Conservation (phyloP, 306 rosid genomes). For the Vicia faba region DNA sequence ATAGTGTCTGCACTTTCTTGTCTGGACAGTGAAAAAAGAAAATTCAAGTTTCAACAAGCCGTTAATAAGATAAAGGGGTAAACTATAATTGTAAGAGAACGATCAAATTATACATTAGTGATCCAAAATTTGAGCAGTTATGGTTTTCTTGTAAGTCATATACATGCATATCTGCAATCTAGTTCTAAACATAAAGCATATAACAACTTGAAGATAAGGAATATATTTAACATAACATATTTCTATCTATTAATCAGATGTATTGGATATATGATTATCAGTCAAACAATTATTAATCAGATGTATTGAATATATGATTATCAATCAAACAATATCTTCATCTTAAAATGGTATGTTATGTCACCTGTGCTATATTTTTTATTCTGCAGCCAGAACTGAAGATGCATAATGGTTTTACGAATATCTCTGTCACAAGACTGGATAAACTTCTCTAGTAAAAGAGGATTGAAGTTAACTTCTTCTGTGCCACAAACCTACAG, state of each 20-base stretch:
- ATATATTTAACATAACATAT: background rate
- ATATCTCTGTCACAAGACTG: slow-evolving; percentile 67
- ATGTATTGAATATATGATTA: background rate
- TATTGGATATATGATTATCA: background rate
- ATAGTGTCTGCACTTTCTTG: slow-evolving; percentile 39
- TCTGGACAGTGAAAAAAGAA: slow-evolving; percentile 8
- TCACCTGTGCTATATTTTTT: slow-evolving; percentile 55
- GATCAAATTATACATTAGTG: slow-evolving; percentile 11
- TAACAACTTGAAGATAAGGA: slow-evolving; percentile 19
- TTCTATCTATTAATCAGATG: background rate
- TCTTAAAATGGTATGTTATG: slow-evolving; percentile 11
- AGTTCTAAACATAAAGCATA: slow-evolving; percentile 10
- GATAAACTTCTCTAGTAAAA: slow-evolving; percentile 61
- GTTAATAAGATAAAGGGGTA: slow-evolving; percentile 13
- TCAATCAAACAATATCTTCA: slow-evolving; percentile 1
- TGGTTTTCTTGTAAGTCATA: slow-evolving; percentile 25
- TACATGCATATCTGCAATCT: slow-evolving; percentile 16
- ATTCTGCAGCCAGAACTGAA: slow-evolving; percentile 96
- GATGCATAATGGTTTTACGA: slow-evolving; percentile 76
- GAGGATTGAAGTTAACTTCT: slow-evolving; percentile 52
- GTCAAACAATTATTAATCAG: background rate
- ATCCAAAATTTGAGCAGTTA: slow-evolving; percentile 5
- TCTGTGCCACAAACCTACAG: slow-evolving; percentile 79
- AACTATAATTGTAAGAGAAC: slow-evolving; percentile 11
- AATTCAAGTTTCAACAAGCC: slow-evolving; percentile 32